Evolutionary conservation across 805 yeast genomes (phyloP).

Genomic region (Lipomyces oligophaga): DNA sequence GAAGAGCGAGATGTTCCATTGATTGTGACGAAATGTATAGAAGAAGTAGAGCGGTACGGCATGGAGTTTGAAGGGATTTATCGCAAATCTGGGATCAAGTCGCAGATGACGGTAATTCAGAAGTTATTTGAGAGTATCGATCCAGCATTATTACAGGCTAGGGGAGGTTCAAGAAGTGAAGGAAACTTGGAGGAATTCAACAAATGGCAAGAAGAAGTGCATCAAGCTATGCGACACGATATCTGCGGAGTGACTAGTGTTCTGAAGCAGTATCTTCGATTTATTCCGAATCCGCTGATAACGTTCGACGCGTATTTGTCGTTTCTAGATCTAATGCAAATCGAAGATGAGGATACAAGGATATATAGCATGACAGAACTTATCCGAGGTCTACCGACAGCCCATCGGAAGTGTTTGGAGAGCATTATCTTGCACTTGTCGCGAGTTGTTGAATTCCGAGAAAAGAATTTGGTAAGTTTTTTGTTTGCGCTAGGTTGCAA

Average conservation of each 20-base stretch:
- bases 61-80: conserved; percentile 81
- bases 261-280: conserved; percentile 79
- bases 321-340: conserved; percentile 48
- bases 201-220: conserved; percentile 30
- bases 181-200: conserved; percentile 31
- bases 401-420: conserved; percentile 59
- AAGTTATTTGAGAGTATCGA: conserved; percentile 38
- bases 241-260: conserved; percentile 84
- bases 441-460: conserved; percentile 51
- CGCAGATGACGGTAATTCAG: conserved; percentile 53
- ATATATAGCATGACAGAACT: conserved; percentile 35
- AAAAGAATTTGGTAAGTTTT: conserved; percentile 47
- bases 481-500: not conserved
- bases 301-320: conserved; percentile 65
- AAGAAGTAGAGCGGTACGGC: conserved; percentile 75
- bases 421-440: conserved; percentile 61
- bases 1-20: conserved; percentile 67
- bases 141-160: no score
- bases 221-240: conserved; percentile 52
- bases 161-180: no score
- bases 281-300: conserved; percentile 80
- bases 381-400: conserved; percentile 56
- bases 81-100: conserved; percentile 79
- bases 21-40: conserved; percentile 65
- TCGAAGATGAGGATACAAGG: conserved; percentile 26